These are phyloP conservation scores for Gelatoporia subvermispora DNA, from an alignment of 768 basidiomycete genomes.

Conservation along the genomic window DNA sequence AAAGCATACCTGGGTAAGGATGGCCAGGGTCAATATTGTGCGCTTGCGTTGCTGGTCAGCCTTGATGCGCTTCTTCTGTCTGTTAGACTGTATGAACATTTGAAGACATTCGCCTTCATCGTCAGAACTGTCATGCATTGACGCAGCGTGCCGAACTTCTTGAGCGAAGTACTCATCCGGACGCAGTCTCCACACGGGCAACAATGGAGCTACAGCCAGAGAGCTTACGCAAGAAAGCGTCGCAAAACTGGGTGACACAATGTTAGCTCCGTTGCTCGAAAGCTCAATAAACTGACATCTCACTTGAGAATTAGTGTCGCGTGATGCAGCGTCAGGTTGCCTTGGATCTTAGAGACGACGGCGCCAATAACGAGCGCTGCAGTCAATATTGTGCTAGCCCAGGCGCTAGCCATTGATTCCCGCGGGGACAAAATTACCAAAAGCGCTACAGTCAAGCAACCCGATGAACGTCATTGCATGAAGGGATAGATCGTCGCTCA, in stretches of 20 bases:
- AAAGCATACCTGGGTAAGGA: constrained; percentile 17
- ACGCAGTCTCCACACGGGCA: constrained; percentile 20
- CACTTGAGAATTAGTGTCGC: constrained; percentile 22
- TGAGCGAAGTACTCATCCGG: constrained; percentile 15
- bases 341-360: constrained; percentile 17
- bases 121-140: constrained; percentile 1
- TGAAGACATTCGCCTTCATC: constrained; percentile 1
- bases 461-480: background rate
- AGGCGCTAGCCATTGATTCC: constrained; percentile 22
- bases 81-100: constrained; percentile 1
- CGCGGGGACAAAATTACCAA: constrained; percentile 20
- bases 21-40: constrained; percentile 18
- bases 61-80: constrained; percentile 11
- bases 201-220: constrained; percentile 19
- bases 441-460: constrained; percentile 11
- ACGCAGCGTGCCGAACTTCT: constrained; percentile 3
- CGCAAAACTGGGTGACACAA: constrained; percentile 12
- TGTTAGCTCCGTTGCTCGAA: background rate
- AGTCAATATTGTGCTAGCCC: constrained; percentile 23
- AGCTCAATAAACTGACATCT: background rate
- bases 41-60: constrained; percentile 15
- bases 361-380: constrained; percentile 22
- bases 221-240: constrained; percentile 23
- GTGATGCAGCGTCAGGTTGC: constrained; percentile 20
- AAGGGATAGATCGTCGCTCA: constrained; percentile 2